Conservation (phyloP, 257 asterid species). For the Handroanthus guayacan region DNA sequence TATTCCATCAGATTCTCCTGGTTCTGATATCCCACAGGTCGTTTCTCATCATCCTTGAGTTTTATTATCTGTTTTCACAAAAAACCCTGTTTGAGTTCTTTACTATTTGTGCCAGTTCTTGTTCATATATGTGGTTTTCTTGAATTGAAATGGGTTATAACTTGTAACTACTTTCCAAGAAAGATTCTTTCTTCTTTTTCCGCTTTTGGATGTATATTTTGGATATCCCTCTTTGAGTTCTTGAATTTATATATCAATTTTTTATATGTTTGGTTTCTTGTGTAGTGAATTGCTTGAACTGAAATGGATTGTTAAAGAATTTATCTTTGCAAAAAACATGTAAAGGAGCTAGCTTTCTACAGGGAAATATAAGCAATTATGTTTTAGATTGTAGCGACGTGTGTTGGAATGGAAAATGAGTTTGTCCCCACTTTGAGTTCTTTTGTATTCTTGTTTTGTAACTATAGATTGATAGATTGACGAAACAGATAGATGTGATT, state of each 20-base stretch:
- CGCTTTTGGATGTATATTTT: background rate
- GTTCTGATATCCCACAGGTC: slow-evolving; percentile 38
- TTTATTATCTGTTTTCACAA: slow-evolving; percentile 5
- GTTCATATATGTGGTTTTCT: slow-evolving; percentile 13
- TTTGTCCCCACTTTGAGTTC: slow-evolving; percentile 21
- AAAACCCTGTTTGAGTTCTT: slow-evolving; percentile 21
- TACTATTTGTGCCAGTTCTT: background rate
- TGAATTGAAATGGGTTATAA: slow-evolving; percentile 29
- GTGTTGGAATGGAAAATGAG: slow-evolving; percentile 15
- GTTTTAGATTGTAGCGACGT: background rate
- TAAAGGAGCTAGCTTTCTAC: background rate
- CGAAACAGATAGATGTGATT: slow-evolving; percentile 7
- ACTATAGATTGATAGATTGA: background rate
- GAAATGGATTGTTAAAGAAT: slow-evolving; percentile 12
- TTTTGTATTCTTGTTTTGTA: slow-evolving; percentile 25
- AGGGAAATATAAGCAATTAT: background rate
- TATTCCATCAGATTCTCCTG: slow-evolving; percentile 42
- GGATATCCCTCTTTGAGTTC: slow-evolving; percentile 25
- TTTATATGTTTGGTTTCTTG: background rate
- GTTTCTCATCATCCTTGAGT: slow-evolving; percentile 33
- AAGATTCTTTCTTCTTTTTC: background rate
- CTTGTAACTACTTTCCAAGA: slow-evolving; percentile 20
- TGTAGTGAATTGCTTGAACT: slow-evolving; percentile 29
- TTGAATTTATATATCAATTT: background rate
- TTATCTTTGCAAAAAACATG: background rate